Evolutionary conservation across 169 alveolate species (phyloP).

Genomic region (Plasmodium gonderi): DNA sequence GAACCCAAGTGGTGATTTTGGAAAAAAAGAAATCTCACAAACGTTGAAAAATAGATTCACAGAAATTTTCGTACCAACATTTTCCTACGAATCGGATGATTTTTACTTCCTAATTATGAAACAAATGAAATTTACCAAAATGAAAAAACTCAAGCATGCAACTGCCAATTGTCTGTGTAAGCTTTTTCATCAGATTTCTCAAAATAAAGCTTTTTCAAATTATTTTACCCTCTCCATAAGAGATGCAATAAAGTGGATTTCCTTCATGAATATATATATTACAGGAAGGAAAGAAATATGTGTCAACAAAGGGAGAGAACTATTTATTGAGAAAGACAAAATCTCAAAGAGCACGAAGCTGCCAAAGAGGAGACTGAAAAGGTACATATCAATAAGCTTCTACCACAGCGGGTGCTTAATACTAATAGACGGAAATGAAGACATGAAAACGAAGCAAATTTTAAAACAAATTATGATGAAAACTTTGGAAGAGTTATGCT

Average conservation of each 20-base stretch:
- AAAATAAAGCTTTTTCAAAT: background rate
- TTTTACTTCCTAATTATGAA: constrained; percentile 57
- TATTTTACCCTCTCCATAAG: constrained; percentile 23
- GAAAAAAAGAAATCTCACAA: constrained; percentile 99
- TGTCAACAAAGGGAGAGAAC: background rate
- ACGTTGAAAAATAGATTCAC: constrained; percentile 99
- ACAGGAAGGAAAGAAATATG: background rate
- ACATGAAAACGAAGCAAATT: constrained; percentile 3
- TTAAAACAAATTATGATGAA: constrained; percentile 3
- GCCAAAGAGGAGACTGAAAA: background rate
- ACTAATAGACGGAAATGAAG: constrained; percentile 67
- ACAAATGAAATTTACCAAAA: constrained; percentile 24
- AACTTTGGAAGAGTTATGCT: constrained; percentile 8
- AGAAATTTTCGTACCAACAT: constrained; percentile 93
- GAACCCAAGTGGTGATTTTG: constrained; percentile 99
- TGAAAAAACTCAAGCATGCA: background rate
- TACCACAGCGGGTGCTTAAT: constrained; percentile 71
- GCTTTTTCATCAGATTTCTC: constrained; percentile 61
- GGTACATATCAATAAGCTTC: constrained; percentile 5
- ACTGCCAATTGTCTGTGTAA: constrained; percentile 11
- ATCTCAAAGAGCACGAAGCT: background rate
- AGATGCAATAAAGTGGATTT: constrained; percentile 46
- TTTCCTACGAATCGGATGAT: constrained; percentile 55
- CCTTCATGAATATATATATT: constrained; percentile 43
- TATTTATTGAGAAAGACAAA: too few species aligned